These are phyloP conservation scores for Chimonanthus praecox DNA, from an alignment of 164 flowering plant species.

Conservation along the genomic window DNA sequence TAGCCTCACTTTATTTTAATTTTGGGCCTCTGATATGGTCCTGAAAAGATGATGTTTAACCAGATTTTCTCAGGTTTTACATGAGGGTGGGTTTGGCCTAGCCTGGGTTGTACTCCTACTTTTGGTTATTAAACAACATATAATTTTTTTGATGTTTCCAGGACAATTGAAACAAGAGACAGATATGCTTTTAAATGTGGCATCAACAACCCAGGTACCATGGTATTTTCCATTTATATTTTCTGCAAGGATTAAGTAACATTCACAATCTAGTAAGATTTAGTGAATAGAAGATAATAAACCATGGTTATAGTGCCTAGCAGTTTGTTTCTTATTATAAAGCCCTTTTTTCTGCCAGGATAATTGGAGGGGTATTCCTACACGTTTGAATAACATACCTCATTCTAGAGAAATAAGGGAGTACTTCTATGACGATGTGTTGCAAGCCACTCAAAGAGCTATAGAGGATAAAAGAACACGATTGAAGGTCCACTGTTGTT, in stretches of 20 bases:
- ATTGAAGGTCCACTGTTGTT: slow-evolving; percentile 50
- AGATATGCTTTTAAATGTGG: slow-evolving; percentile 17
- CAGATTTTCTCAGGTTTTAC: too few species aligned
- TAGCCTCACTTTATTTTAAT: too few species aligned
- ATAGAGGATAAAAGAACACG: slow-evolving; percentile 60
- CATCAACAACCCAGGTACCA: slow-evolving; percentile 48
- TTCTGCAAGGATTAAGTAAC: background rate
- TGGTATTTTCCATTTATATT: background rate
- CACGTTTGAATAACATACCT: slow-evolving; percentile 89
- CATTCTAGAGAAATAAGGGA: slow-evolving; percentile 92
- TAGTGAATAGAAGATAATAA: background rate
- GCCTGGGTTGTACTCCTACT: background rate
- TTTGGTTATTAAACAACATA: background rate
- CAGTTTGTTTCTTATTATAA: slow-evolving; percentile 25
- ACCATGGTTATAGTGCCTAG: background rate
- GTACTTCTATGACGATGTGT: slow-evolving; percentile 84
- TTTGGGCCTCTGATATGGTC: too few species aligned
- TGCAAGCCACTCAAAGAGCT: slow-evolving; percentile 76
- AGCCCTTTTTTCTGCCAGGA: slow-evolving; percentile 48
- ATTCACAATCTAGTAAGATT: background rate
- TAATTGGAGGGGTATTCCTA: slow-evolving; percentile 92
- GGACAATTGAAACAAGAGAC: slow-evolving; percentile 28
- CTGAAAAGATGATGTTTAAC: too few species aligned
- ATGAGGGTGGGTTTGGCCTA: too few species aligned
- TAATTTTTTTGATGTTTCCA: slow-evolving; percentile 13